Base-by-base conservation (phyloP, 1,284 basidiomycete species). In the Cutaneotrichosporon curvatum region DNA sequence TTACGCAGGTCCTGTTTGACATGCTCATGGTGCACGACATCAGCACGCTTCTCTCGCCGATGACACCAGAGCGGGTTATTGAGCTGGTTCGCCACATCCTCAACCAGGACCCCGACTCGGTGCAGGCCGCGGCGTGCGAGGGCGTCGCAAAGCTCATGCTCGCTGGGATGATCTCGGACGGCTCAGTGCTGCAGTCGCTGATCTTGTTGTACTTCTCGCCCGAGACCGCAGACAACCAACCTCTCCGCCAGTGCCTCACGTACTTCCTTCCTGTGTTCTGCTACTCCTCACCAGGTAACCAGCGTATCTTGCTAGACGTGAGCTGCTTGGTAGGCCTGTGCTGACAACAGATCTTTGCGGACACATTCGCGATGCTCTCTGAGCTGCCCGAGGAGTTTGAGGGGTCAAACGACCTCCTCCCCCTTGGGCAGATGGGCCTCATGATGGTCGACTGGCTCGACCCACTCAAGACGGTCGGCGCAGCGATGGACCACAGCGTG, bases 191-290 rank as follows among this genome's bases (percentile, higher is more conserved):
- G 20, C 79, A 81, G 56, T 82, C 81, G 47, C 78, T 96, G 2
- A 79, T 91, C 1, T 71, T 90, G 23, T 78, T 84, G 19, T 98
- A 94, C 71, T 81, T 97, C 57, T 87, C 86, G 0, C 87, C 89
- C 2, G 83, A 87, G 50, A 95, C 90, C 0, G 77, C 75, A 12
- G 79, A 83, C 33, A 97, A 96, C 63, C 84, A 87, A 60, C 81
- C 89, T 53, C 74, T 97, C 23, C 77, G 90, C 45, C 94, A 97
- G 70, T 96, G 91, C 65, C 74, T 98, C 21, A 84, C 89, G 16
- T 97, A 97, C 72, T 97, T 97, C 76, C 84, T 98, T 72, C 90
- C 91, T 0, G 83, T 91, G 0, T 97, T 88, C 67, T 89, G 87
- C 68, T 92, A 87, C 67, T 88, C 89, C 1, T 84, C 85, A 0